Base-by-base conservation (phyloP, 805 yeast species). In the Wickerhamomyces canadensis region DNA sequence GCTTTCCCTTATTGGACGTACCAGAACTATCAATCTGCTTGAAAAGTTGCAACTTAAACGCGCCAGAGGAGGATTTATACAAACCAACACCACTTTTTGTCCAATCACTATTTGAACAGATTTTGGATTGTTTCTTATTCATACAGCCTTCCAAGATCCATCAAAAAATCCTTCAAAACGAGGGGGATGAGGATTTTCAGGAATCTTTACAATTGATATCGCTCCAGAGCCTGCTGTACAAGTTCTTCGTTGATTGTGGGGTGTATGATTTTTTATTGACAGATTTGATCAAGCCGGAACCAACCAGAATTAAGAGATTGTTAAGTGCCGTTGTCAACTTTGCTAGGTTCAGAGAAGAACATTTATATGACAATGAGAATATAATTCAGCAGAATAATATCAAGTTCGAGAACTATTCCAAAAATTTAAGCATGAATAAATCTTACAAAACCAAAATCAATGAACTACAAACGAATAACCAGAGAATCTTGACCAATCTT, bases 321-420 rank as follows among this genome's bases (percentile, higher is more conserved):
- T 58, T 87, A 19, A 85, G 95, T 54, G 93, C 93, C 1, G 78
- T 87, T 34, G 83, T 87, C 17, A 88, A 88, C 55, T 88, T 76
- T 66, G 94, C 94, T 1, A 64, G 91, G 39, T 87, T 84, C 52
- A 70, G 95, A 47, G 94, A 85, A 48, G 86, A 80, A 45, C 78
- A 84, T 41, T 72, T 80, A 55, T 70, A 67, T 18, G 88, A 82
- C 47, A 79, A 84, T 51, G 86, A 80, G 43, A 74, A 72, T 19
- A 62, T 83, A 19, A 75, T 81, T 21, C 62, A 68, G 6, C 64
- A 68, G 31, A 73, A 78, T 42, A 83, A 79, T 36, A 53, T 64
- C 10, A 61, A 72, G 34, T 58, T 76, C 15, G 71, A 68, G 19
- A 63, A 68, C 36, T 64, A 68, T 32, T 67, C 70, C 38, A 57